phyloP scores from a whole-genome alignment of 2,329 filamentous ascomycete species.

The Diaporthe citri region DNA sequence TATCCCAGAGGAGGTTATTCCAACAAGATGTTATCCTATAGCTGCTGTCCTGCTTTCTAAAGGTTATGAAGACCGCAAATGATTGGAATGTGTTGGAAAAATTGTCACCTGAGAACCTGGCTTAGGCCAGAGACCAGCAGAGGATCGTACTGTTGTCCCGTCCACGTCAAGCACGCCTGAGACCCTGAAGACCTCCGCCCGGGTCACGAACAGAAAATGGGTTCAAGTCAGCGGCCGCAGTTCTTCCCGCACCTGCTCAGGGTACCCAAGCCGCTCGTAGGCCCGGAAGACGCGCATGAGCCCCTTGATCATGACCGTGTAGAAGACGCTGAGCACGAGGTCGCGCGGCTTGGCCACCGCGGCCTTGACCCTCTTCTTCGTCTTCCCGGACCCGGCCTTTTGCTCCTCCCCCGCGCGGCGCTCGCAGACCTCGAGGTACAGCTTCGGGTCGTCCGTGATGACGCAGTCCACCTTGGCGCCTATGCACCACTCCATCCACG shows the following conservation, averaged over 20 bases:
- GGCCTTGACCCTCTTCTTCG: slow-evolving; percentile 13
- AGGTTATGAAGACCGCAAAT: background rate
- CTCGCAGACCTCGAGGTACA: slow-evolving; percentile 73
- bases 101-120: background rate
- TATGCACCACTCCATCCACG: slow-evolving; percentile 86
- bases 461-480: slow-evolving; percentile 78
- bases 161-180: background rate
- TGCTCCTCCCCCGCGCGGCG: slow-evolving; percentile 37
- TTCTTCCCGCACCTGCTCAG: slow-evolving; percentile 32
- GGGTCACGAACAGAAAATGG: background rate
- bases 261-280: slow-evolving; percentile 32
- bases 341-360: background rate
- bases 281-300: slow-evolving; percentile 2
- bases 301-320: slow-evolving; percentile 10
- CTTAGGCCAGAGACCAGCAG: background rate
- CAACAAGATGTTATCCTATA: no score
- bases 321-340: slow-evolving; percentile 17
- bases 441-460: slow-evolving; percentile 84
- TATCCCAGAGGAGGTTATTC: no score
- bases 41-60: background rate
- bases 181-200: background rate
- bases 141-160: background rate
- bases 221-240: slow-evolving; percentile 12
- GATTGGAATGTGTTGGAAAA: background rate
- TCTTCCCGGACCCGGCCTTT: slow-evolving; percentile 12